Evolutionary conservation across 129 eudicot species (phyloP).

Genomic region (Helichrysum umbraculigerum): DNA sequence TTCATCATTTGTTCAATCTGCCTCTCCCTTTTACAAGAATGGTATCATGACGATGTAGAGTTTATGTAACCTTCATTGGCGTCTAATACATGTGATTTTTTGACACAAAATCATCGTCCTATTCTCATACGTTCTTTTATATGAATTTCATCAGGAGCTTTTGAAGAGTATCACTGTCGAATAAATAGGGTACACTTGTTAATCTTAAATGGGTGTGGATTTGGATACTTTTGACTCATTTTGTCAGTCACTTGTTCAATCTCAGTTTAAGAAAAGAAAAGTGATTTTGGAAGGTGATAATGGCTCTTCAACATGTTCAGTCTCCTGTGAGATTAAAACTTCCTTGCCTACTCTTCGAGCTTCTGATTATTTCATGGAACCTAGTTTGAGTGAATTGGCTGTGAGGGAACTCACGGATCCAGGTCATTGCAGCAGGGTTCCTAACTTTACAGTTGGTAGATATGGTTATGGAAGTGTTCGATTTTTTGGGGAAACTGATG

Average conservation of each 20-base stretch:
- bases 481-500: slow-evolving; percentile 83
- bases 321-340: slow-evolving; percentile 24
- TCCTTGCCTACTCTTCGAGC: slow-evolving; percentile 59
- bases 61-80: slow-evolving; percentile 3
- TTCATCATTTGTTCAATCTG: neutral
- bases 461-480: slow-evolving; percentile 66
- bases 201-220: slow-evolving; percentile 46
- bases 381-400: slow-evolving; percentile 61
- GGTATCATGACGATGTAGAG: neutral
- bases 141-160: slow-evolving; percentile 33
- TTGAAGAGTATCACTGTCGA: slow-evolving; percentile 26
- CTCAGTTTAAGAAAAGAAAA: slow-evolving; percentile 65
- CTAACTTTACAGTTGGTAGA: slow-evolving; percentile 78
- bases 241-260: slow-evolving; percentile 27
- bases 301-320: slow-evolving; percentile 28
- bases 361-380: slow-evolving; percentile 73
- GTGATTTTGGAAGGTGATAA: slow-evolving; percentile 35
- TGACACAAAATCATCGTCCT: neutral
- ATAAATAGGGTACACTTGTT: slow-evolving; percentile 13
- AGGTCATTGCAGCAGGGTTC: slow-evolving; percentile 68
- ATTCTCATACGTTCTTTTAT: slow-evolving; percentile 6
- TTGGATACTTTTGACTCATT: slow-evolving; percentile 30
- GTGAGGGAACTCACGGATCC: slow-evolving; percentile 54
- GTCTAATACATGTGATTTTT: neutral
- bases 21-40: neutral